Base-by-base conservation (phyloP, 306 rosid genomes). In the Vigna unguiculata region DNA sequence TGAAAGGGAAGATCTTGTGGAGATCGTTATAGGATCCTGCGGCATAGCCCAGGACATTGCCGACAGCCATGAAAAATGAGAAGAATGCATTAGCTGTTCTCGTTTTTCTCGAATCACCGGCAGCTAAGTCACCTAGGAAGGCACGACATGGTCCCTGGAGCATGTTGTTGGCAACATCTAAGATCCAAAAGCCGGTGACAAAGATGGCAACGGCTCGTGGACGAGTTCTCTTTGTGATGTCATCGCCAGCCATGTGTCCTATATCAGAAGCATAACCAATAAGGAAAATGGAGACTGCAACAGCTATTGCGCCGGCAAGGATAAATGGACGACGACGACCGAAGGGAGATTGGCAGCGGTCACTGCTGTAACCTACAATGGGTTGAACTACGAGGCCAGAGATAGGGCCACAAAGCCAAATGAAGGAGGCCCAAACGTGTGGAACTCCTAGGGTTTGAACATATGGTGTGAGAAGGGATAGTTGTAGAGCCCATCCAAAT, bases 401-500 rank as follows among this genome's bases (percentile, higher is more conserved):
- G 30, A 93, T 55, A 7, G 96, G 95, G 0, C 98, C 93, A 0
- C 95, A 93, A 2, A 93, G 85, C 98, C 98, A 89, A 36, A 93
- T 81, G 80, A 91, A 83, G 17, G 98, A 57, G 0, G 98, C 84
- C 93, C 95, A 93, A 0, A 62, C 82, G 20, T 91, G 98, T 0
- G 98, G 88, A 16, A 91, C 84, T 0, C 97, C 98, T 2, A 91
- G 83, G 4, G 84, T 87, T 22, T 93, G 97, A 0, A 93, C 84
- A 13, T 93, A 93, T 0, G 98, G 97, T 4, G 98, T 93, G 0
- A 93, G 22, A 1, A 93, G 45, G 0, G 95, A 91, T 0, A 93
- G 93, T 24, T 93, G 95, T 0, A 93, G 80, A 2, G 98, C 98
- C 98, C 98, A 91, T 0, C 95, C 96, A 52, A 93, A 93, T 59